These are phyloP conservation scores for Podosphaera fusca DNA, from an alignment of 2,329 filamentous ascomycete genomes.

Conservation along the genomic window DNA sequence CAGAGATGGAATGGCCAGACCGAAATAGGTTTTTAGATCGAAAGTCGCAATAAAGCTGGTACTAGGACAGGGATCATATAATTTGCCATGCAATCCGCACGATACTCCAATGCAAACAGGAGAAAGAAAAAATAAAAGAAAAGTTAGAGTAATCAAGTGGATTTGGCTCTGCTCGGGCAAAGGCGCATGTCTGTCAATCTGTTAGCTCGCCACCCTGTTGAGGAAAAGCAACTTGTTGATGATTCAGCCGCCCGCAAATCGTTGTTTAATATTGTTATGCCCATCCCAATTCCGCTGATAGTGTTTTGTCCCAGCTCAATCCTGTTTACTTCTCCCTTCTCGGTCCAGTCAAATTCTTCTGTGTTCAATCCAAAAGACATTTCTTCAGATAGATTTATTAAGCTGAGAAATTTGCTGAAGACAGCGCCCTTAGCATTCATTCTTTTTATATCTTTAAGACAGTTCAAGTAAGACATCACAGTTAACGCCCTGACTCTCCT, in stretches of 20 bases:
- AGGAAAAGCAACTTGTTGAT: constrained; percentile 1
- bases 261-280: not conserved
- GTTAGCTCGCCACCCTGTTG: not conserved
- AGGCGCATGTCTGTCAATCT: not conserved
- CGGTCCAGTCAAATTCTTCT: not conserved
- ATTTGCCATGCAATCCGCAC: too few species aligned
- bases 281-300: not conserved
- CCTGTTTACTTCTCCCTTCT: not conserved
- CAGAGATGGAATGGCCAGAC: too few species aligned
- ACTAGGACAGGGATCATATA: too few species aligned
- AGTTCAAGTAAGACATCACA: not conserved
- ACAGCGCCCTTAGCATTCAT: not conserved
- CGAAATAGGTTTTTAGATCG: too few species aligned
- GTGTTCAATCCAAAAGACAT: not conserved
- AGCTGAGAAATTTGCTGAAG: not conserved
- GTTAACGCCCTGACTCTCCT: not conserved
- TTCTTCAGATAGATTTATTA: not conserved
- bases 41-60: too few species aligned
- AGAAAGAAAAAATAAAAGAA: too few species aligned
- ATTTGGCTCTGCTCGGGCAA: constrained; percentile 1
- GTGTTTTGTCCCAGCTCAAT: not conserved
- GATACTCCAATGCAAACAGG: too few species aligned
- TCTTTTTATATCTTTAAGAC: not conserved
- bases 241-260: not conserved
- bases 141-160: too few species aligned